A percentile compares a stretch with the other conserved stretches of the same genome.
phyloP scores from a whole-genome alignment of 345 rosid species.

The Aquilaria sinensis region DNA sequence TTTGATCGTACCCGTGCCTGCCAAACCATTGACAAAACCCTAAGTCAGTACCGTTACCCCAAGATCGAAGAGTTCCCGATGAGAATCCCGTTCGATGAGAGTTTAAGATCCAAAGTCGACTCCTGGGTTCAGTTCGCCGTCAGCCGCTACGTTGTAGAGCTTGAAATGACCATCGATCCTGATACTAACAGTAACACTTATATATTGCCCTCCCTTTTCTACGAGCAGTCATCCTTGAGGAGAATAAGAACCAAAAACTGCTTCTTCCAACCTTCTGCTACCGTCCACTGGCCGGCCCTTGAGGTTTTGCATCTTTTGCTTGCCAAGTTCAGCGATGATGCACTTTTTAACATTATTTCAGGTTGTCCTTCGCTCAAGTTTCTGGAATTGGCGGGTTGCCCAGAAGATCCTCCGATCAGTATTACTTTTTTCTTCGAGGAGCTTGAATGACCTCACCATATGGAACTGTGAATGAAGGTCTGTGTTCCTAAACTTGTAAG shows the following conservation, averaged over 20 bases:
- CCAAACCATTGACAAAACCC: neutral
- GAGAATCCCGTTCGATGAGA: neutral
- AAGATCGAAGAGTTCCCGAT: neutral
- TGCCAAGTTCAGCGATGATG: neutral
- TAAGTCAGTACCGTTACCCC: neutral
- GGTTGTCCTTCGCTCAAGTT: constrained; percentile 6
- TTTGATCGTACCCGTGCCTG: too few species aligned
- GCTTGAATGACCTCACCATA: constrained; percentile 3
- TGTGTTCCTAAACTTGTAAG: constrained; percentile 1
- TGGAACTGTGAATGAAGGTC: constrained; percentile 1
- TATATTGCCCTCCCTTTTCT: neutral
- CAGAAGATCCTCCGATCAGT: neutral
- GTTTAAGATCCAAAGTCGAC: neutral
- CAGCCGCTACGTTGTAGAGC: neutral
- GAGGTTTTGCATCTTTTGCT: neutral
- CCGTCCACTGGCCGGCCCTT: constrained; percentile 4
- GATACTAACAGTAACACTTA: neutral
- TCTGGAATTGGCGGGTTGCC: constrained; percentile 1
- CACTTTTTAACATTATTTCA: neutral
- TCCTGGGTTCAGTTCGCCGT: constrained; percentile 8
- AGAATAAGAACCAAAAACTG: neutral
- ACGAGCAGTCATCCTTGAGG: neutral
- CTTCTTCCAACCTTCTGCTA: neutral
- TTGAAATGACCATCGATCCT: neutral
- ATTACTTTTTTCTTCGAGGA: neutral